Percentiles rank a stretch among this genome's conserved stretches.
Conservation (phyloP, 805 yeast species). For the Jamesozyma gamospora region DNA sequence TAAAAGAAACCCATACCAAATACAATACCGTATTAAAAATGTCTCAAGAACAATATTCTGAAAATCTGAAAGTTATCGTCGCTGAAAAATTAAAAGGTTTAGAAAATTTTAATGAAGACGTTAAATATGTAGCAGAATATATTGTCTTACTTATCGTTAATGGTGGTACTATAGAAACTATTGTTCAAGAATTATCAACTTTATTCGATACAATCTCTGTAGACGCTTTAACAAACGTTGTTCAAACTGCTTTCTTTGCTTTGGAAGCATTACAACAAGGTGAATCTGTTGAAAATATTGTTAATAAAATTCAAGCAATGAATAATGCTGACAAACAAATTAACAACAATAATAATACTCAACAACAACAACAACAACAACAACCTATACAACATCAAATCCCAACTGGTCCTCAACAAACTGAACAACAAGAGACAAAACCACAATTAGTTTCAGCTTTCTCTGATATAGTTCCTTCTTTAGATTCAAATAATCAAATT, state of each 20-base stretch:
- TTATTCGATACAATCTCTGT: conserved; percentile 54
- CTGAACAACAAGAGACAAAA: conserved; percentile 10
- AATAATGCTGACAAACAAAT: conserved; percentile 7
- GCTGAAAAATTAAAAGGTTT: conserved; percentile 33
- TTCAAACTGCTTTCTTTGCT: conserved; percentile 49
- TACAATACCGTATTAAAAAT: conserved; percentile 3
- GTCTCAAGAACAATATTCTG: conserved; percentile 25
- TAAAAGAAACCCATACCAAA: too few species aligned
- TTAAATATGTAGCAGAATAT: conserved; percentile 60
- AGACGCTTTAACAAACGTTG: conserved; percentile 47
- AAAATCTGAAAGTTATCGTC: conserved; percentile 36
- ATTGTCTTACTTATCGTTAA: conserved; percentile 62
- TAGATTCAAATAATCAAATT: conserved; percentile 6
- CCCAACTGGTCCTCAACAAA: conserved; percentile 11
- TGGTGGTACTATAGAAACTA: conserved; percentile 51
- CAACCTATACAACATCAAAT: conserved; percentile 8
- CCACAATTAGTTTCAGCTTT: conserved; percentile 20
- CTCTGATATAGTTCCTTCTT: conserved; percentile 18
- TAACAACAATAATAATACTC: conserved; percentile 5
- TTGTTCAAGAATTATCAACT: conserved; percentile 49
- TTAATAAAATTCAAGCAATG: conserved; percentile 21
- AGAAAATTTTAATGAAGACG: conserved; percentile 40
- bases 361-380: conserved; percentile 7
- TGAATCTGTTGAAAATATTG: conserved; percentile 25
- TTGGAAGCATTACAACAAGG: conserved; percentile 35